These are phyloP conservation scores for Rhodosporidiobolus odoratus DNA, from an alignment of 768 basidiomycete genomes.

Conservation along the genomic window DNA sequence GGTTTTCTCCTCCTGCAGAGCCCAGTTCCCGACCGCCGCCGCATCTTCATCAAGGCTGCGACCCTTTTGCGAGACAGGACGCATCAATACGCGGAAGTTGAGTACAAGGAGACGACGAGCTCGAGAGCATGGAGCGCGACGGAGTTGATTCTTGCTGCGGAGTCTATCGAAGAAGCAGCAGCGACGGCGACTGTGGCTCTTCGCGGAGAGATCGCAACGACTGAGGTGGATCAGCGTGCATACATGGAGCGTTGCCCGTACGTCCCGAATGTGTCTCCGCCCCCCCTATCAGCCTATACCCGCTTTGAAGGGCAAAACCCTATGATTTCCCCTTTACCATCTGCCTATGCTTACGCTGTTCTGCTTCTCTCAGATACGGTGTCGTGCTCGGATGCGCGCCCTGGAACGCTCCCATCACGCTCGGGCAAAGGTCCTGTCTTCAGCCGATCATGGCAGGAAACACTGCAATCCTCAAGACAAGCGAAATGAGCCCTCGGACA, in stretches of 20 bases:
- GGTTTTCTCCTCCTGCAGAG: neutral
- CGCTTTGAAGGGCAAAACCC: too few relatives aligned
- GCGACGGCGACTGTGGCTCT: slow-evolving; percentile 26
- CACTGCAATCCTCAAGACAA: slow-evolving; percentile 41
- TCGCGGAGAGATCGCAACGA: slow-evolving; percentile 33
- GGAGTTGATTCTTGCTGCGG: slow-evolving; percentile 16
- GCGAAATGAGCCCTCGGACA: slow-evolving; percentile 45
- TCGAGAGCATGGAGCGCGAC: slow-evolving; percentile 13
- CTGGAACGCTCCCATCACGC: slow-evolving; percentile 38
- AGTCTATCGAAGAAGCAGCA: slow-evolving; percentile 36
- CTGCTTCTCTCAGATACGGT: neutral
- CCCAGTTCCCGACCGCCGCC: slow-evolving; percentile 22
- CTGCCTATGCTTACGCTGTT: neutral
- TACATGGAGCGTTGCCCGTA: slow-evolving; percentile 36
- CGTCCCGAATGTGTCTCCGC: slow-evolving; percentile 16
- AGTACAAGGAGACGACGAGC: slow-evolving; percentile 35
- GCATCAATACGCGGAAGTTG: slow-evolving; percentile 22
- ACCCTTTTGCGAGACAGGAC: slow-evolving; percentile 21
- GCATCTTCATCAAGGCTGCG: slow-evolving; percentile 37
- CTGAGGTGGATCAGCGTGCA: slow-evolving; percentile 20
- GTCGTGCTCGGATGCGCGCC: neutral
- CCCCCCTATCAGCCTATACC: too few relatives aligned
- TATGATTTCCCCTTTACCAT: too few relatives aligned
- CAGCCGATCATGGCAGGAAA: slow-evolving; percentile 50
- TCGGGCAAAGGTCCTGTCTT: slow-evolving; percentile 43